Percentiles rank a stretch among this genome's conserved stretches.
Conservation (phyloP, 345 rosid genomes). For the Arabis alpina region DNA sequence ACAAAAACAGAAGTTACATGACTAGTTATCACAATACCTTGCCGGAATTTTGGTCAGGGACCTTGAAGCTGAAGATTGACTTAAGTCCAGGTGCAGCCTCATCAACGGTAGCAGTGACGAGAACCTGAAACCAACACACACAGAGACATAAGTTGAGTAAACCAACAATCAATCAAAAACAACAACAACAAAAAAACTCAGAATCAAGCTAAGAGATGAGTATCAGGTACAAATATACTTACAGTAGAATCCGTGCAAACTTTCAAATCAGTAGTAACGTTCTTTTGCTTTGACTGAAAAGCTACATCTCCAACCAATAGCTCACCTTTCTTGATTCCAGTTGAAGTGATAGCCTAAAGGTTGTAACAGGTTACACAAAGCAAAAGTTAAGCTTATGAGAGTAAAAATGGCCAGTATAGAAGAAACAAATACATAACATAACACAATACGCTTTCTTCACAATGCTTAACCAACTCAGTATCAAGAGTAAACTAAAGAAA, state of each 20-base stretch:
- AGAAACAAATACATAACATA: neutral
- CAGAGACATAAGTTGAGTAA: neutral
- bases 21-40: conserved; percentile 51
- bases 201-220: conserved; percentile 1
- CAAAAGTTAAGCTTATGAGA: neutral
- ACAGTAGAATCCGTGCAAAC: conserved; percentile 80
- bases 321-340: conserved; percentile 82
- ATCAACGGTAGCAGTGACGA: conserved; percentile 76
- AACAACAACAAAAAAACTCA: neutral
- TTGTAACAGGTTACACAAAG: neutral
- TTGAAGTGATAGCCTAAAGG: conserved; percentile 70
- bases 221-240: conserved; percentile 28
- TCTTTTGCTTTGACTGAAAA: conserved; percentile 82
- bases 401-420: neutral
- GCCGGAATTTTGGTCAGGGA: conserved; percentile 94
- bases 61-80: conserved; percentile 77
- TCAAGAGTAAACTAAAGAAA: neutral
- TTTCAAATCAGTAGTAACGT: conserved; percentile 80
- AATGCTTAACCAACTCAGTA: no score
- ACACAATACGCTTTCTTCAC: no score
- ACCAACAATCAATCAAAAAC: neutral
- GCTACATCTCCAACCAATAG: conserved; percentile 75
- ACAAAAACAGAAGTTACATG: neutral
- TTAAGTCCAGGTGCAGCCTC: conserved; percentile 92
- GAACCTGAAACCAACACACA: conserved; percentile 53